Evolutionary conservation across 352 stramenopile genomes (phyloP).

Genomic region (Pythium aquatile): DNA sequence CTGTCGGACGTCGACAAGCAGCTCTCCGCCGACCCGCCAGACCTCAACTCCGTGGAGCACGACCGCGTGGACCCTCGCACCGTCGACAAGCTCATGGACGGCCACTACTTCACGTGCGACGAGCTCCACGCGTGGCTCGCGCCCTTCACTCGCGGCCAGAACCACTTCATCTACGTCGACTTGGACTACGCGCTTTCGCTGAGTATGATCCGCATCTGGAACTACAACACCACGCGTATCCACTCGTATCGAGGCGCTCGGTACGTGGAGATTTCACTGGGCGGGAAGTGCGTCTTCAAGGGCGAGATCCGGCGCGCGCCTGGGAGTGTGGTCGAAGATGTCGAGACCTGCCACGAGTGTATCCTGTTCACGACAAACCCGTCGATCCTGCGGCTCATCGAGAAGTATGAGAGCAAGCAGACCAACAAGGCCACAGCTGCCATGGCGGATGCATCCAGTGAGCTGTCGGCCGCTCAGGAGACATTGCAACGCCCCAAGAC

Average conservation of each 20-base stretch:
- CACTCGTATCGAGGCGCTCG: conserved; percentile 69
- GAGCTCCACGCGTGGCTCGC: conserved; percentile 89
- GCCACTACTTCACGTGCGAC: conserved; percentile 83
- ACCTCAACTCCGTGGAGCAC: conserved; percentile 84
- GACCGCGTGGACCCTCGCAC: conserved; percentile 74
- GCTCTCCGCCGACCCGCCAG: conserved; percentile 68
- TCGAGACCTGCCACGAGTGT: conserved; percentile 70
- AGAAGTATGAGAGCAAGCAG: conserved; percentile 73
- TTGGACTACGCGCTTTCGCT: conserved; percentile 74
- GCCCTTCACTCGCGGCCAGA: conserved; percentile 72
- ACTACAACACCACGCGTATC: conserved; percentile 86
- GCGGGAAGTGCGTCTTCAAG: conserved; percentile 72
- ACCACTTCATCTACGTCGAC: conserved; percentile 78
- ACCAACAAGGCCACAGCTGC: conserved; percentile 19
- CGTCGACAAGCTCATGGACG: conserved; percentile 89
- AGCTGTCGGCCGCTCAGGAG: conserved; percentile 1
- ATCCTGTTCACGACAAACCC: conserved; percentile 84
- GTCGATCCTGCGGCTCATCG: conserved; percentile 72
- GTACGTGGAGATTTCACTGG: conserved; percentile 62
- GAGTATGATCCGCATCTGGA: conserved; percentile 86
- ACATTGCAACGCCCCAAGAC: conserved; percentile 50
- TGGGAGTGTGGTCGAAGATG: conserved; percentile 55
- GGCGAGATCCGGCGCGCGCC: conserved; percentile 72
- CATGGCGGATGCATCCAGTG: background rate
- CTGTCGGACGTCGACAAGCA: conserved; percentile 67